These are phyloP conservation scores for Chlorella variabilis DNA, from an alignment of 163 green algal genomes.

Conservation along the genomic window DNA sequence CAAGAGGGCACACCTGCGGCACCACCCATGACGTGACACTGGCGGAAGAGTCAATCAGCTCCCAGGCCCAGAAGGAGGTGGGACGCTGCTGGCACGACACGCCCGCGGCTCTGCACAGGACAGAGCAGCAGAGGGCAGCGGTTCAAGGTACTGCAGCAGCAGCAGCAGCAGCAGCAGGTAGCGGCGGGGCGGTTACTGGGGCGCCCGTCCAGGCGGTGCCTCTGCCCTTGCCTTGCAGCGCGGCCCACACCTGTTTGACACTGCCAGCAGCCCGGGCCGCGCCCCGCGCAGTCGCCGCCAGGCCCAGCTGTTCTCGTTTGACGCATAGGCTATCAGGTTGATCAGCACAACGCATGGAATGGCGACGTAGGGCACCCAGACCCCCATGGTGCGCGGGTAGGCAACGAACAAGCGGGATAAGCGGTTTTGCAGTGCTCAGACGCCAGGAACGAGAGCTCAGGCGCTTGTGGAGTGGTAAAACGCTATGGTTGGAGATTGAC, in stretches of 20 bases:
- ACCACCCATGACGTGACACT: background rate
- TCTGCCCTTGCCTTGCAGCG: too few species aligned
- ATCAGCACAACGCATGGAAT: background rate
- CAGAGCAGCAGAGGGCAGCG: too few species aligned
- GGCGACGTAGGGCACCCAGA: background rate
- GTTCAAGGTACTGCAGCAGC: too few species aligned
- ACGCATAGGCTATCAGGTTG: background rate
- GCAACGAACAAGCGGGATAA: too few species aligned
- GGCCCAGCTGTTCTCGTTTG: background rate
- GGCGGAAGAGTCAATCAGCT: background rate
- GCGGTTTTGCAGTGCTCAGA: too few species aligned
- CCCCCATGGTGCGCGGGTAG: background rate
- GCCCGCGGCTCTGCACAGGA: background rate
- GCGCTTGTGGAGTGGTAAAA: too few species aligned
- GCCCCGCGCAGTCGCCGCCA: background rate
- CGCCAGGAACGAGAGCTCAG: too few species aligned
- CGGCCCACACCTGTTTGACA: background rate
- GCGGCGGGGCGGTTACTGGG: too few species aligned
- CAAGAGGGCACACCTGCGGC: background rate
- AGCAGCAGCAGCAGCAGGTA: too few species aligned
- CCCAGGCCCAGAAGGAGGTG: slow-evolving; percentile 4
- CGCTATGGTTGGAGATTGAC: too few species aligned
- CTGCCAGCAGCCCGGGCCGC: background rate
- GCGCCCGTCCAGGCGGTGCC: too few species aligned
- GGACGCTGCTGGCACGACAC: background rate